Conservation (phyloP, 768 basidiomycete genomes). For the Boletus reticulatus region DNA sequence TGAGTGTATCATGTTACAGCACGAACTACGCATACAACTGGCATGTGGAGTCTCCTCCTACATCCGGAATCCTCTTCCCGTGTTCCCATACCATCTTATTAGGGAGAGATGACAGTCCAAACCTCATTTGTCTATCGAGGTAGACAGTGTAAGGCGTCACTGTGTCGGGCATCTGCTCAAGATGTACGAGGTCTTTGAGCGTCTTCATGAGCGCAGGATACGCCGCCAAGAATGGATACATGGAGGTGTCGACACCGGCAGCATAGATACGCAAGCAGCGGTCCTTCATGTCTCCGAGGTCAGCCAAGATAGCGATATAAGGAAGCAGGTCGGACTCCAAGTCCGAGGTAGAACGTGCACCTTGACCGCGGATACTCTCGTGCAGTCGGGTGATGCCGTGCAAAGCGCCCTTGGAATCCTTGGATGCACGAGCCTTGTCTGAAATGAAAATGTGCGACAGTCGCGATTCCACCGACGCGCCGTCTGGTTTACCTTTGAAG, state of each 20-base stretch:
- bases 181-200: neutral
- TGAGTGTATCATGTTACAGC: too few relatives aligned
- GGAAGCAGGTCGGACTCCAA: neutral
- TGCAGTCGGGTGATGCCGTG: neutral
- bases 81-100: constrained; percentile 8
- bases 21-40: too few relatives aligned
- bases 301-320: constrained; percentile 12
- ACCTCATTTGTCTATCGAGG: constrained; percentile 1
- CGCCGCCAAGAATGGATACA: constrained; percentile 7
- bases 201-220: neutral
- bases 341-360: neutral
- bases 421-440: constrained; percentile 4
- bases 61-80: neutral
- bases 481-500: constrained; percentile 1
- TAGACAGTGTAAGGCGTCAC: neutral
- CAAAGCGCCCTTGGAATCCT: neutral
- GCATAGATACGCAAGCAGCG: constrained; percentile 8
- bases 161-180: neutral
- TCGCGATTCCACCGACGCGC: neutral
- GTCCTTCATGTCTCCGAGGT: constrained; percentile 8
- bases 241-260: neutral
- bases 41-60: too few relatives aligned
- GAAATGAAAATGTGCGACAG: constrained; percentile 21
- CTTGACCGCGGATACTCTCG: neutral
- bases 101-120: neutral